Conservation (phyloP, 2,329 filamentous ascomycete genomes). For the Ascochyta lentis region DNA sequence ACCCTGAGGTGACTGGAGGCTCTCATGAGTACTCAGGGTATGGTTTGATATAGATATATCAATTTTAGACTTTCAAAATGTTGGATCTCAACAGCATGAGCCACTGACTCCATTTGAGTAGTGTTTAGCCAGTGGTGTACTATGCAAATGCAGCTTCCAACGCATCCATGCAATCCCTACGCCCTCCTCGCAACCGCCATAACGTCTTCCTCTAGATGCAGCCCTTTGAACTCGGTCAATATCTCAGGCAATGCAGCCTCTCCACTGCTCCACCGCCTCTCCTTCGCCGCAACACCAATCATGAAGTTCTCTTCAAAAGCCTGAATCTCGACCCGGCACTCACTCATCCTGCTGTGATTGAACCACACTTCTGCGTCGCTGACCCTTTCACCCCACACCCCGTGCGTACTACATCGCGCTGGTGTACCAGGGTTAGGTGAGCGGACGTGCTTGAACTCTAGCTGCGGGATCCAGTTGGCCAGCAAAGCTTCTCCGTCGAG, state of each 20-base stretch:
- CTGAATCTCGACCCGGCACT: constrained; percentile 64
- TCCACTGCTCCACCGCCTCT: constrained; percentile 39
- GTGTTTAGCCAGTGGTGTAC: neutral
- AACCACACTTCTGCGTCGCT: constrained; percentile 60
- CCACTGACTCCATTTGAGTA: neutral
- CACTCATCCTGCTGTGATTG: constrained; percentile 46
- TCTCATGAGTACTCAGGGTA: no score
- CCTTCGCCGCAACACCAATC: constrained; percentile 60
- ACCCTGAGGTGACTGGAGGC: no score
- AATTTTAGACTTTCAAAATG: no score
- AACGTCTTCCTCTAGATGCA: constrained; percentile 57
- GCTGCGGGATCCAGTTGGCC: constrained; percentile 72
- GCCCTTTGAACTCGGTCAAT: constrained; percentile 50
- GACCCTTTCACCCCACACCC: constrained; percentile 55
- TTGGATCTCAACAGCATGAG: neutral
- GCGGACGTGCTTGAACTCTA: constrained; percentile 71
- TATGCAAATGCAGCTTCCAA: neutral
- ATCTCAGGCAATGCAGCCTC: constrained; percentile 41
- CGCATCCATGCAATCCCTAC: neutral
- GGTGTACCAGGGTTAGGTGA: constrained; percentile 53
- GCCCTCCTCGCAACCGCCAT: constrained; percentile 32
- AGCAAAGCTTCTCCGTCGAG: constrained; percentile 80
- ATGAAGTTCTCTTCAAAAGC: constrained; percentile 66
- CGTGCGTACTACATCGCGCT: constrained; percentile 52
- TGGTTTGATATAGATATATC: no score